phyloP scores from a whole-genome alignment of 768 basidiomycete genomes.

The Rhizopogon sp. region DNA sequence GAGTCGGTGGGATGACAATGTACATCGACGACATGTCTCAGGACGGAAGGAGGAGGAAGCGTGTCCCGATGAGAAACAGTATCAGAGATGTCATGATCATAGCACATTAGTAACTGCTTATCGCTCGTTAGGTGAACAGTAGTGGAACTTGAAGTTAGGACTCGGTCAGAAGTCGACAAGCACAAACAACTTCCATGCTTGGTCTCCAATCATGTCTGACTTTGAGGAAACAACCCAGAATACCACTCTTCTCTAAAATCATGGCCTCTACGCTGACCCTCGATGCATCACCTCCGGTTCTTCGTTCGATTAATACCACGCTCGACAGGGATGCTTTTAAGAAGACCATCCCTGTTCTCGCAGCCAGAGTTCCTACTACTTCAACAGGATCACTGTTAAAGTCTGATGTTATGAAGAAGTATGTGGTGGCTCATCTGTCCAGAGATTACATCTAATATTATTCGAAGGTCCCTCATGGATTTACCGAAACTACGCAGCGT shows the following conservation, averaged over 20 bases:
- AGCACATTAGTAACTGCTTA: background rate
- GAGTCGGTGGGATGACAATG: constrained; percentile 94
- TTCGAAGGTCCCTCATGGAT: constrained; percentile 55
- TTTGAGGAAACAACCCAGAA: background rate
- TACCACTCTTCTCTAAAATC: constrained; percentile 3
- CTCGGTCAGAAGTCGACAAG: background rate
- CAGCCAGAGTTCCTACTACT: constrained; percentile 53
- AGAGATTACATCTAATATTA: constrained; percentile 8
- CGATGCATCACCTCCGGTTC: constrained; percentile 40
- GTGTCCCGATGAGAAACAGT: constrained; percentile 1
- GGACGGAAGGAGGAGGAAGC: constrained; percentile 34
- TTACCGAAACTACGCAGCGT: constrained; percentile 66
- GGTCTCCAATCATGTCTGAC: constrained; percentile 2
- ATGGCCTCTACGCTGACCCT: constrained; percentile 38
- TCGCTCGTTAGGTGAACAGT: background rate
- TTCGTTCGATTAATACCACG: constrained; percentile 42
- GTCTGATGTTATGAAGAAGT: constrained; percentile 58
- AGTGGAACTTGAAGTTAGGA: background rate
- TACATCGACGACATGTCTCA: constrained; percentile 74
- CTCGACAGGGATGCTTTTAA: constrained; percentile 65
- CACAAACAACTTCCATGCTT: constrained; percentile 6
- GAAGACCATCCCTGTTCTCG: constrained; percentile 63
- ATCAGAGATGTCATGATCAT: background rate
- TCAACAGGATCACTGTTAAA: constrained; percentile 54
- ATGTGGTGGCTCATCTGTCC: constrained; percentile 17